Conservation (phyloP, 768 basidiomycete species). For the Porpolomopsis calyptriformis region DNA sequence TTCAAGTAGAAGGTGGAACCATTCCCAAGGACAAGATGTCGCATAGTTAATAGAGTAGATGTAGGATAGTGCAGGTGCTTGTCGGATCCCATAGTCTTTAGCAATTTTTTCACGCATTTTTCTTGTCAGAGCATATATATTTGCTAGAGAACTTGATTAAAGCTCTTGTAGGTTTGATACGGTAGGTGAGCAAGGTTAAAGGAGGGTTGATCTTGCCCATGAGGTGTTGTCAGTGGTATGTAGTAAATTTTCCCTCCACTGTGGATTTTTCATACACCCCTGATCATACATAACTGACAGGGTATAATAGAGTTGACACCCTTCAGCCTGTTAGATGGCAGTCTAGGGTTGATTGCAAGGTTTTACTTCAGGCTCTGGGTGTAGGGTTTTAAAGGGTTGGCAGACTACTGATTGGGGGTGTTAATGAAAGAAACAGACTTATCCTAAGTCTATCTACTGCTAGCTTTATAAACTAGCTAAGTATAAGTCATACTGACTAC, state of each 20-base stretch:
- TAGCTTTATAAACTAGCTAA: no score
- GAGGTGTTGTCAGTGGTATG: slow-evolving; percentile 13
- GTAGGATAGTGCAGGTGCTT: slow-evolving; percentile 16
- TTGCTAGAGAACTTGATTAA: not conserved
- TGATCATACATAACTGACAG: slow-evolving; percentile 27
- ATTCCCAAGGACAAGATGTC: slow-evolving; percentile 28
- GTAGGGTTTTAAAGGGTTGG: no score
- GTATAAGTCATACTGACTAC: no score
- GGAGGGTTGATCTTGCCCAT: slow-evolving; percentile 10
- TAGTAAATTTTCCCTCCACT: slow-evolving; percentile 13
- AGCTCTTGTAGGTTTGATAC: slow-evolving; percentile 14
- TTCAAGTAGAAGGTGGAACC: slow-evolving; percentile 36
- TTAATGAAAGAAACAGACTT: no score
- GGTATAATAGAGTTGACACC: slow-evolving; percentile 26
- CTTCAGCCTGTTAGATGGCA: no score
- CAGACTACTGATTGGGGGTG: no score
- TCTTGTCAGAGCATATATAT: slow-evolving; percentile 7
- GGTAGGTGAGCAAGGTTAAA: slow-evolving; percentile 16
- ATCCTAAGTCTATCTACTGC: no score
- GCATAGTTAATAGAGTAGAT: slow-evolving; percentile 23
- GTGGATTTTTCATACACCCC: slow-evolving; percentile 11
- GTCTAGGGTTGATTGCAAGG: no score
- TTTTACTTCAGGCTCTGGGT: no score
- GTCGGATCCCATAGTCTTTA: slow-evolving; percentile 22
- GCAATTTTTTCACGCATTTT: slow-evolving; percentile 10